phyloP scores from a whole-genome alignment of 345 rosid genomes.

The Aegle marmelos region DNA sequence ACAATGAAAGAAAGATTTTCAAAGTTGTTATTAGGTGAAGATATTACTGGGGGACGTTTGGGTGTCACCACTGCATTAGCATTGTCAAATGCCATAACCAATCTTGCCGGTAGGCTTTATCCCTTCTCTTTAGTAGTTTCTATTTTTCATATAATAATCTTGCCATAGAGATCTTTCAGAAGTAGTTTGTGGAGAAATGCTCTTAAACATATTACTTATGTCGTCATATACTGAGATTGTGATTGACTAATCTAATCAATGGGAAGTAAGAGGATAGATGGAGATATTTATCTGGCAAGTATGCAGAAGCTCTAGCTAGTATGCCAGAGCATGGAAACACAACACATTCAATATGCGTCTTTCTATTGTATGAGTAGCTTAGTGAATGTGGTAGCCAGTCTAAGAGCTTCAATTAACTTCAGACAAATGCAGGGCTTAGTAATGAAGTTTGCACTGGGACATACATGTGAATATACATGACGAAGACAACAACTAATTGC shows the following conservation, averaged over 20 bases:
- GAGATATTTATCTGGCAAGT: not conserved
- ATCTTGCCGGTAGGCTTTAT: slow-evolving; percentile 65
- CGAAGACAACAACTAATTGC: not conserved
- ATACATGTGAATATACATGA: not conserved
- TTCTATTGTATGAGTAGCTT: not conserved
- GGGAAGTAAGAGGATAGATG: not conserved
- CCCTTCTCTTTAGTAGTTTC: slow-evolving; percentile 14
- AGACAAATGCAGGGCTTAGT: not conserved
- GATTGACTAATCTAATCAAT: not conserved
- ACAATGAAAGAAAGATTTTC: slow-evolving; percentile 84
- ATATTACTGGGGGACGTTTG: slow-evolving; percentile 70
- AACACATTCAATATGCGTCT: not conserved
- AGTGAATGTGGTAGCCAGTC: not conserved
- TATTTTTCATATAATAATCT: not conserved
- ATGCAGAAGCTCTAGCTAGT: not conserved
- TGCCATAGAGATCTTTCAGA: not conserved
- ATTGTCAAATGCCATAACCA: slow-evolving; percentile 80
- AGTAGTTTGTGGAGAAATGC: not conserved
- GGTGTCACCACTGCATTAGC: slow-evolving; percentile 76
- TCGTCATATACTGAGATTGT: not conserved
- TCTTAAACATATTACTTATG: not conserved
- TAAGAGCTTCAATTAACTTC: not conserved
- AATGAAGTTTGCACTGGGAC: not conserved
- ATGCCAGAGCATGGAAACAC: not conserved
- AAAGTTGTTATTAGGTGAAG: slow-evolving; percentile 81